A percentile compares a stretch with the other conserved stretches of the same genome.
Evolutionary conservation across 2,329 filamentous ascomycete genomes (phyloP).

Genomic region (Eutypa lata): DNA sequence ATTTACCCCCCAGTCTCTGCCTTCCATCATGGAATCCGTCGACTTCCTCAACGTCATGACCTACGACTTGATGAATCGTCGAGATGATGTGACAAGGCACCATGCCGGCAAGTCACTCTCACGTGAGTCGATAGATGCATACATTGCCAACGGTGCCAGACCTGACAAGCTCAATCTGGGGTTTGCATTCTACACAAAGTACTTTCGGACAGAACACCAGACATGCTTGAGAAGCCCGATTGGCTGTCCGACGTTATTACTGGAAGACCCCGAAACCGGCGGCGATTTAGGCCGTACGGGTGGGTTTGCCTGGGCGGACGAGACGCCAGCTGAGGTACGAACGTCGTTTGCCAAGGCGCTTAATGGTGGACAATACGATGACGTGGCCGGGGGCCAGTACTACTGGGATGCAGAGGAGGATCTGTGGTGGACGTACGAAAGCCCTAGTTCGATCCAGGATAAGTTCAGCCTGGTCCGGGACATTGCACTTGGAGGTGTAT

Average conservation of each 20-base stretch:
- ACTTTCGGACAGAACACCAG: conserved; percentile 52
- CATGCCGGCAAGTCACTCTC: conserved; percentile 58
- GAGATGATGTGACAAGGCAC: conserved; percentile 63
- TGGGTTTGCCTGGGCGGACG: conserved; percentile 28
- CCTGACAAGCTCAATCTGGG: conserved; percentile 60
- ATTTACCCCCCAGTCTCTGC: conserved; percentile 56
- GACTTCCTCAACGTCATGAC: conserved; percentile 63
- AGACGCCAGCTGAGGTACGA: conserved; percentile 21
- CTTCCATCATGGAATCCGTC: conserved; percentile 55
- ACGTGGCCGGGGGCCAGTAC: conserved; percentile 27
- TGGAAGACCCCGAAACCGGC: conserved; percentile 60
- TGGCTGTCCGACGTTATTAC: conserved; percentile 55
- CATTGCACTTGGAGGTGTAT: conserved; percentile 28
- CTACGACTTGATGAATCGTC: conserved; percentile 37
- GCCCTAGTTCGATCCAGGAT: conserved; percentile 20
- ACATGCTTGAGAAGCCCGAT: conserved; percentile 45
- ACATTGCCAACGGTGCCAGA: conserved; percentile 54
- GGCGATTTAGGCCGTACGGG: conserved; percentile 49
- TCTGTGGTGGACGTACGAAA: conserved; percentile 33
- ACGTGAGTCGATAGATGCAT: conserved; percentile 53
- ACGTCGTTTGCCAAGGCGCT: conserved; percentile 24
- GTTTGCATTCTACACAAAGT: conserved; percentile 68
- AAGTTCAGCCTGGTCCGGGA: conserved; percentile 27
- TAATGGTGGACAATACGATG: conserved; percentile 22
- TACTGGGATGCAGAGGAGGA: conserved; percentile 25